Evolutionary conservation across 1,284 basidiomycete genomes (phyloP), one percentile per base, ranked within the genome.

Genomic region (Neotropicomus parvogracilis): DNA sequence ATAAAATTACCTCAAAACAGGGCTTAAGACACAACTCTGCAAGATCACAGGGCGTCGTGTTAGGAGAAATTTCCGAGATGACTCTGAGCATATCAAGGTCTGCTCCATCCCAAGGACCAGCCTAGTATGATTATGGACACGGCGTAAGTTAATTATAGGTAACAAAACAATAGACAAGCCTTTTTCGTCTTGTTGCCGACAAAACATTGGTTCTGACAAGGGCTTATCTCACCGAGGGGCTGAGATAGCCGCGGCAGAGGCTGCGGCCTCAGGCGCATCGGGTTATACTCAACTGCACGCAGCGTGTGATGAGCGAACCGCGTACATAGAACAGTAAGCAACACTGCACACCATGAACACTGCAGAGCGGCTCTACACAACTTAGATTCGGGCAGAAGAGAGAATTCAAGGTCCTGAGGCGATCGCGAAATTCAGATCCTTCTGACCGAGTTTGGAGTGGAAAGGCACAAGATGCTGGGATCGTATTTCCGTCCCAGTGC

Each of bases 311-410:
- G 44, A 52, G 55, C 49, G 31, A 46, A 50, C 46, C 42, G 61
- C 67, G 35, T 57, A 56, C 40, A 44, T 39, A 28, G 28, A 44
- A 5, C 32, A 12, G 10, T 10, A 16, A 43, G 13, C n/a, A 28
- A 44, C 44, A 11, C 7, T 48, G 28, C 59, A 36, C 54, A 78
- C 80, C 59, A 57, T 84, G 82, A 3, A 71, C 64, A 28, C 64
- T 59, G 54, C 82, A 85, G 48, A 74, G 74, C 2, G 73, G 68
- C 16, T 75, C 72, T 2, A 75, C 33, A 52, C 82, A 84, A 43
- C 70, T 80, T n/a, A 72, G 48, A 46, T 73, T 78, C 6, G 72
- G 70, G 59, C 81, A 84, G 54, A 83, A 81, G 1, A 73, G 52
- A 11, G 66, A 59, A 2, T 74, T 58, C 24, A 75, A 54, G 9